Evolutionary conservation across 257 asterid species (phyloP).

Genomic region (Ocimum tenuiflorum): DNA sequence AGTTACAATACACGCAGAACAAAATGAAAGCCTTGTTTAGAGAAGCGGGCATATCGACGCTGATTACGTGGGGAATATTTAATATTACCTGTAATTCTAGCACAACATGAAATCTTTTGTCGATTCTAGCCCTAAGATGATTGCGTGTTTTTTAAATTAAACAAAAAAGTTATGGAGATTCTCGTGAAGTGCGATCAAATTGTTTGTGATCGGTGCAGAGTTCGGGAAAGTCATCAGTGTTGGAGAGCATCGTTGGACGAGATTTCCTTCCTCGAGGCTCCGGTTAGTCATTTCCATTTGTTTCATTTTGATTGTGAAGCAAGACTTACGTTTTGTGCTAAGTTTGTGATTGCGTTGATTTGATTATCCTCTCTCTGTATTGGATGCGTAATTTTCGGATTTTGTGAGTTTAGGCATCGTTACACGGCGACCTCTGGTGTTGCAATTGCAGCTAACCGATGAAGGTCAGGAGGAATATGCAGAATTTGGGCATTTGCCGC

Average conservation of each 20-base stretch:
- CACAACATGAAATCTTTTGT: constrained; percentile 1
- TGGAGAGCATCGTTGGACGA: constrained; percentile 91
- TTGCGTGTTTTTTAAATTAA: too few relatives aligned
- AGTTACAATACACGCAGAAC: background rate
- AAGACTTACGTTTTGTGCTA: background rate
- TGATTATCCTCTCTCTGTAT: background rate
- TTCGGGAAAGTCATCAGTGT: constrained; percentile 89
- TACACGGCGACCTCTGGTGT: constrained; percentile 84
- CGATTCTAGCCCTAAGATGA: constrained; percentile 18
- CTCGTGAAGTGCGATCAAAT: background rate
- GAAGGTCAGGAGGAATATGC: constrained; percentile 76
- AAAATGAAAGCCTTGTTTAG: background rate
- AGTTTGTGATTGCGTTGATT: background rate
- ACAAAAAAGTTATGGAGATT: background rate
- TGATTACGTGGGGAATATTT: background rate
- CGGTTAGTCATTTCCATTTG: constrained; percentile 40
- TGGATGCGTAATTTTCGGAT: constrained; percentile 1
- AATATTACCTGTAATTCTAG: background rate
- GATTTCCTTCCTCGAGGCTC: constrained; percentile 98
- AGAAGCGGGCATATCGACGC: constrained; percentile 13
- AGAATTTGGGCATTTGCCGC: constrained; percentile 71
- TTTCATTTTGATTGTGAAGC: background rate
- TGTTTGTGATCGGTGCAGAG: constrained; percentile 45
- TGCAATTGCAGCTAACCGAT: constrained; percentile 71
- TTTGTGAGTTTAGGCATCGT: constrained; percentile 60